Evolutionary conservation across 345 rosid genomes (phyloP).

Genomic region (Hypericum androsaemum): DNA sequence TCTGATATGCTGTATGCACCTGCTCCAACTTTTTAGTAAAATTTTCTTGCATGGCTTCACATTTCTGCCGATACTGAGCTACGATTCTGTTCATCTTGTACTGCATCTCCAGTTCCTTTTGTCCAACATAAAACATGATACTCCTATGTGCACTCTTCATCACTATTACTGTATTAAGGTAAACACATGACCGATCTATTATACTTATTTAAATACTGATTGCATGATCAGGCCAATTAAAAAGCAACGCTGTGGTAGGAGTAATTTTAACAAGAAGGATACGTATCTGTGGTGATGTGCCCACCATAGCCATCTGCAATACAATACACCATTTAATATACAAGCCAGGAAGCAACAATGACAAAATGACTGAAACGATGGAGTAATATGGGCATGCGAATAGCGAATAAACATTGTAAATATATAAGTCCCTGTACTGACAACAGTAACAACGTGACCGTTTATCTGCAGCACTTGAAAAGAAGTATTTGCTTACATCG

Average conservation of each 20-base stretch:
- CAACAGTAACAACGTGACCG: too few species aligned
- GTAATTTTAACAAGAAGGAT: slow-evolving; percentile 31
- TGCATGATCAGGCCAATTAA: neutral
- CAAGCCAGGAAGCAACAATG: slow-evolving; percentile 8
- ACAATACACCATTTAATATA: slow-evolving; percentile 4
- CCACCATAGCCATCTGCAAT: slow-evolving; percentile 89
- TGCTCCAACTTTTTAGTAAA: slow-evolving; percentile 86
- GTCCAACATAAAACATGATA: slow-evolving; percentile 75
- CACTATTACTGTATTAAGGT: slow-evolving; percentile 51
- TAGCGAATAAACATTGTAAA: too few species aligned
- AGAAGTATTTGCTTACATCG: slow-evolving; percentile 50
- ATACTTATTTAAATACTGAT: slow-evolving; percentile 8
- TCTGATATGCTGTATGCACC: slow-evolving; percentile 86
- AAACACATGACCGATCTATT: slow-evolving; percentile 5
- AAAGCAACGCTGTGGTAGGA: neutral
- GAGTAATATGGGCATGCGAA: too few species aligned
- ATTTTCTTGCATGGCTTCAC: slow-evolving; percentile 81
- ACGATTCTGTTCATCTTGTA: slow-evolving; percentile 75
- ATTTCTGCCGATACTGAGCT: slow-evolving; percentile 81
- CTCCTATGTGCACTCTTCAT: slow-evolving; percentile 93
- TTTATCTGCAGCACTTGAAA: slow-evolving; percentile 4
- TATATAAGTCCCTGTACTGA: too few species aligned
- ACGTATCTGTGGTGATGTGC: slow-evolving; percentile 86
- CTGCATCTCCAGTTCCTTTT: slow-evolving; percentile 93
- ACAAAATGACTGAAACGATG: neutral